Conservation (phyloP, 495 filamentous ascomycete species). For the Lepraria neglecta region DNA sequence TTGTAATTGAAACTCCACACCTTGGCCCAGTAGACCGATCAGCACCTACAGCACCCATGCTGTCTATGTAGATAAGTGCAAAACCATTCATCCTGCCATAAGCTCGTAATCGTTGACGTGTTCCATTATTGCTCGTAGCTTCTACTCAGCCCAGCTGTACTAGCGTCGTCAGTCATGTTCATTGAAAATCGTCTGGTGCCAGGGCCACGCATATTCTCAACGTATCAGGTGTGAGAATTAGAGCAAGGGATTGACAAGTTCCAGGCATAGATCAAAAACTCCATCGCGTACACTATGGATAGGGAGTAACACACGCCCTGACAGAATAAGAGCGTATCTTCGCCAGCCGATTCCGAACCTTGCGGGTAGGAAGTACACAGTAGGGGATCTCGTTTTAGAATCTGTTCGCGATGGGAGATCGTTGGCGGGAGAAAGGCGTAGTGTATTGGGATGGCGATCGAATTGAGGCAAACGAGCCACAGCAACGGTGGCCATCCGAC, state of each 20-base stretch:
- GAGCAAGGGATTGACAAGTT: not conserved
- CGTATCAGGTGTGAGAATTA: too few relatives aligned
- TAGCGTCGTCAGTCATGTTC: too few relatives aligned
- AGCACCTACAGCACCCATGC: too few relatives aligned
- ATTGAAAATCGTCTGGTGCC: too few relatives aligned
- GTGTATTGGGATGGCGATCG: slow-evolving; percentile 8
- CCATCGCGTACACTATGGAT: slow-evolving; percentile 5
- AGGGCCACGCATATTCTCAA: too few relatives aligned
- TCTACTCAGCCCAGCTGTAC: too few relatives aligned
- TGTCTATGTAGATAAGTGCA: too few relatives aligned
- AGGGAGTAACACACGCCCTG: slow-evolving; percentile 8
- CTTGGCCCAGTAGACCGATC: too few relatives aligned
- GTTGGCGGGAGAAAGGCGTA: slow-evolving; percentile 9
- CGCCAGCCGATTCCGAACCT: not conserved
- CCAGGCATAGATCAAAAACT: slow-evolving; percentile 1
- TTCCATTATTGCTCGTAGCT: too few relatives aligned
- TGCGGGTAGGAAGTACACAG: slow-evolving; percentile 7
- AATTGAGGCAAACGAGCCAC: slow-evolving; percentile 11
- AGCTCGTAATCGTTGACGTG: too few relatives aligned
- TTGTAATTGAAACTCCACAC: too few relatives aligned
- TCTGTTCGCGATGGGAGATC: slow-evolving; percentile 6
- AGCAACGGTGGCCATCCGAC: slow-evolving; percentile 15
- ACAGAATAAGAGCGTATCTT: not conserved
- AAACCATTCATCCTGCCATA: too few relatives aligned
- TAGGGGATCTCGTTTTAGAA: slow-evolving; percentile 12